These are phyloP conservation scores for Hibiscus syriacus DNA, from an alignment of 345 rosid species.

Conservation along the genomic window DNA sequence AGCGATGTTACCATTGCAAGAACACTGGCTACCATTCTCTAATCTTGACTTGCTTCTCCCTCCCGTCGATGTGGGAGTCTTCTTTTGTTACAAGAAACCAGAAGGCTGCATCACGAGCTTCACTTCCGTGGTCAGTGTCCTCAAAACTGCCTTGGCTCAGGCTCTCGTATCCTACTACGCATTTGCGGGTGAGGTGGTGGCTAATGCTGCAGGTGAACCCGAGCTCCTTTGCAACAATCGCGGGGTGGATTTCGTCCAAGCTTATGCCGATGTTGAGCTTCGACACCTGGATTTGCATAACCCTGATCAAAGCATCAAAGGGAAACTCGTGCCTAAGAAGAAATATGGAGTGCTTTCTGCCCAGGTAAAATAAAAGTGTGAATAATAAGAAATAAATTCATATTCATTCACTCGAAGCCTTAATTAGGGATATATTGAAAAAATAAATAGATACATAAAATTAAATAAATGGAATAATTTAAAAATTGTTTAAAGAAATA, in stretches of 20 bases:
- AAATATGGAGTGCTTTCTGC: constrained; percentile 56
- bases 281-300: constrained; percentile 48
- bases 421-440: too few species aligned
- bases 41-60: constrained; percentile 88
- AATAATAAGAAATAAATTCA: neutral
- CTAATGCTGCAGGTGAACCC: constrained; percentile 54
- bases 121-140: constrained; percentile 27
- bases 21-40: constrained; percentile 79
- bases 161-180: constrained; percentile 66
- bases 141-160: constrained; percentile 56
- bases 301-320: constrained; percentile 52
- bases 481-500: too few species aligned
- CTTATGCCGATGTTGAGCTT: constrained; percentile 47
- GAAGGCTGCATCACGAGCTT: constrained; percentile 1
- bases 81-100: constrained; percentile 54
- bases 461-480: too few species aligned
- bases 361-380: constrained; percentile 40
- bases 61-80: constrained; percentile 46
- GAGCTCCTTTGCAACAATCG: constrained; percentile 81
- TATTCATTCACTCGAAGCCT: neutral
- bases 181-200: constrained; percentile 62
- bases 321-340: constrained; percentile 52
- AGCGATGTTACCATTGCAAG: constrained; percentile 55
- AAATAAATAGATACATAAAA: too few species aligned
- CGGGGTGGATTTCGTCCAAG: constrained; percentile 70